These are phyloP conservation scores for Theobroma grandiflorum DNA, from an alignment of 441 rosid genomes.

Conservation along the genomic window DNA sequence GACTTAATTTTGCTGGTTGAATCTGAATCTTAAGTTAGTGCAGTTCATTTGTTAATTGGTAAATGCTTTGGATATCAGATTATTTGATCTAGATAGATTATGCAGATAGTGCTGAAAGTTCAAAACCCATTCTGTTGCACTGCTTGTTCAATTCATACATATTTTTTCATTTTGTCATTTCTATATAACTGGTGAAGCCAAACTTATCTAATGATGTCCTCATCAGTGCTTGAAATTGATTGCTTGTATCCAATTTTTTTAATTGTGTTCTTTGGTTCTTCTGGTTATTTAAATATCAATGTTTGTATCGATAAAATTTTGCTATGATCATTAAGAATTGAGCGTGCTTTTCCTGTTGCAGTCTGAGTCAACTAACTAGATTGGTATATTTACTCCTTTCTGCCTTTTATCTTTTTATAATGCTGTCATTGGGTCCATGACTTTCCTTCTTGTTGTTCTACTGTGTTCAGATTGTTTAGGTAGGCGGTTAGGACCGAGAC, in stretches of 20 bases:
- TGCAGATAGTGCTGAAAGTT: neutral
- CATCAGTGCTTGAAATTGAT: neutral
- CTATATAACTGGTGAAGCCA: neutral
- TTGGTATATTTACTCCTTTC: neutral
- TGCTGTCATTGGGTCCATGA: conserved; percentile 28
- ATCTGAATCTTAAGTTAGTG: conserved; percentile 21
- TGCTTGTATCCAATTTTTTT: neutral
- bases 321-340: neutral
- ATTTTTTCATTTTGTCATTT: neutral
- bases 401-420: conserved; percentile 13
- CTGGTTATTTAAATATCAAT: conserved; percentile 6
- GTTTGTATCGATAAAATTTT: conserved; percentile 1
- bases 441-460: conserved; percentile 32
- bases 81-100: neutral
- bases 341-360: neutral
- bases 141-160: neutral
- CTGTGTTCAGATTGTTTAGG: conserved; percentile 91
- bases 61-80: conserved; percentile 17
- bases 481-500: conserved; percentile 93
- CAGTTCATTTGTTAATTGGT: neutral
- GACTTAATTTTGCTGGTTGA: conserved; percentile 20
- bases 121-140: neutral
- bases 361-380: neutral
- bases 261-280: conserved; percentile 5
- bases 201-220: neutral